Conservation (phyloP, 2,329 filamentous ascomycete genomes). For the Nothopassalora personata region DNA sequence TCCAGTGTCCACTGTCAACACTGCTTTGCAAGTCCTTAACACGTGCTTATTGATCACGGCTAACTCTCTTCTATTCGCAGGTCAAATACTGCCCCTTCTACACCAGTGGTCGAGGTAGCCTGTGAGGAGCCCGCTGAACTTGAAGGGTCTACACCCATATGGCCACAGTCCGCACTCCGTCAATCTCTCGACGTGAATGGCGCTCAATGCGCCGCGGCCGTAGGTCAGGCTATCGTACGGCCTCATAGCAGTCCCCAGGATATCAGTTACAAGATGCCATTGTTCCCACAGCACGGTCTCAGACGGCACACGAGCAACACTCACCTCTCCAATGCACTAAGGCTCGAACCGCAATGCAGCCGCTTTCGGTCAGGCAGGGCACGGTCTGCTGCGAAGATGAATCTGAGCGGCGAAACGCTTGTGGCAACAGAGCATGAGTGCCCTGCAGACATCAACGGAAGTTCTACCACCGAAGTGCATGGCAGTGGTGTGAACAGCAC, state of each 20-base stretch:
- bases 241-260: conserved; percentile 23
- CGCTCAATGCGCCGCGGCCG: background rate
- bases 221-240: conserved; percentile 13
- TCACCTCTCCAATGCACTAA: background rate
- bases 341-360: background rate
- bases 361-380: too few relatives aligned
- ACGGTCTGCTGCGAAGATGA: background rate
- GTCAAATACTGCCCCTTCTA: conserved; percentile 37
- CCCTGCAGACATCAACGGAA: background rate
- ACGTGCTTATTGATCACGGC: too few relatives aligned
- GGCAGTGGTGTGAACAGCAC: background rate
- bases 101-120: conserved; percentile 30
- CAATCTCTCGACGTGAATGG: background rate
- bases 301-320: background rate
- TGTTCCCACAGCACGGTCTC: background rate
- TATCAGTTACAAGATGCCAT: conserved; percentile 2
- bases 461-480: background rate
- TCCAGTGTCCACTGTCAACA: too few relatives aligned
- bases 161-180: background rate
- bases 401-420: background rate
- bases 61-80: too few relatives aligned
- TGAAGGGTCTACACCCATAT: conserved; percentile 21
- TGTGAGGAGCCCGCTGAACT: conserved; percentile 24
- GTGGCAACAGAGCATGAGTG: background rate
- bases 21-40: too few relatives aligned